Percentiles rank a stretch among this genome's conserved stretches.
These are phyloP conservation scores for Neurospora sp. DNA, from an alignment of 495 filamentous ascomycete genomes.

Conservation along the genomic window DNA sequence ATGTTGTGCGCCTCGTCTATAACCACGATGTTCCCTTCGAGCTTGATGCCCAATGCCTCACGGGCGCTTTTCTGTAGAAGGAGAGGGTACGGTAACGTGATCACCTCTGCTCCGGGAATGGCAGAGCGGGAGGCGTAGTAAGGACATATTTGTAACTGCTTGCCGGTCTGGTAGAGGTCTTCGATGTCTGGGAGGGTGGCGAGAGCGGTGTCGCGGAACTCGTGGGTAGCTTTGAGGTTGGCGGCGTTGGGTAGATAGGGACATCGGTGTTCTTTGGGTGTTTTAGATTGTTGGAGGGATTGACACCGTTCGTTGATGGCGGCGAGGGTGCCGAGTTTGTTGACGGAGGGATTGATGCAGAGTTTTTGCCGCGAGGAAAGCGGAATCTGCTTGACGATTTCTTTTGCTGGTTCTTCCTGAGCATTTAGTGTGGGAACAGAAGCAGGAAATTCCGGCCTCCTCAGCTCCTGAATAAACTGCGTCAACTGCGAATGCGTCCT, in stretches of 20 bases:
- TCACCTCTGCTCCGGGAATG: slow-evolving; percentile 80
- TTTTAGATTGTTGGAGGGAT: slow-evolving; percentile 77
- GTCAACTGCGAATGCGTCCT: slow-evolving; percentile 90
- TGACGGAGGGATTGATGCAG: slow-evolving; percentile 82
- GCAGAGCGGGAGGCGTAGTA: slow-evolving; percentile 87
- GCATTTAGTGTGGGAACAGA: slow-evolving; percentile 21
- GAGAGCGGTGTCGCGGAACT: slow-evolving; percentile 81
- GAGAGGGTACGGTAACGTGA: slow-evolving; percentile 88
- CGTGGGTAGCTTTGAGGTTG: slow-evolving; percentile 56
- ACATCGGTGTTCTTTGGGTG: slow-evolving; percentile 37
- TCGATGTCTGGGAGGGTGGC: slow-evolving; percentile 90
- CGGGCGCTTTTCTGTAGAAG: slow-evolving; percentile 82
- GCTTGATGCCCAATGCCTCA: slow-evolving; percentile 74
- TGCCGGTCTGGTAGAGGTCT: slow-evolving; percentile 71
- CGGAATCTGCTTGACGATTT: slow-evolving; percentile 73
- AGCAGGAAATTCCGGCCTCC: slow-evolving; percentile 69
- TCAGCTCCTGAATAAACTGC: slow-evolving; percentile 86
- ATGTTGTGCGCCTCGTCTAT: slow-evolving; percentile 98
- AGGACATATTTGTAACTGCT: slow-evolving; percentile 74
- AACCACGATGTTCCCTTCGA: slow-evolving; percentile 82
- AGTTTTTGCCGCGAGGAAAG: slow-evolving; percentile 86
- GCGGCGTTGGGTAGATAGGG: slow-evolving; percentile 69
- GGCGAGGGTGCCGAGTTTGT: slow-evolving; percentile 55
- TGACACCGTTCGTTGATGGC: slow-evolving; percentile 95
- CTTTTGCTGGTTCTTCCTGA: slow-evolving; percentile 32